Evolutionary conservation across 2,329 filamentous ascomycete species (phyloP), one percentile per base, ranked within the genome.

Genomic region (Sordariomycetes sp.): DNA sequence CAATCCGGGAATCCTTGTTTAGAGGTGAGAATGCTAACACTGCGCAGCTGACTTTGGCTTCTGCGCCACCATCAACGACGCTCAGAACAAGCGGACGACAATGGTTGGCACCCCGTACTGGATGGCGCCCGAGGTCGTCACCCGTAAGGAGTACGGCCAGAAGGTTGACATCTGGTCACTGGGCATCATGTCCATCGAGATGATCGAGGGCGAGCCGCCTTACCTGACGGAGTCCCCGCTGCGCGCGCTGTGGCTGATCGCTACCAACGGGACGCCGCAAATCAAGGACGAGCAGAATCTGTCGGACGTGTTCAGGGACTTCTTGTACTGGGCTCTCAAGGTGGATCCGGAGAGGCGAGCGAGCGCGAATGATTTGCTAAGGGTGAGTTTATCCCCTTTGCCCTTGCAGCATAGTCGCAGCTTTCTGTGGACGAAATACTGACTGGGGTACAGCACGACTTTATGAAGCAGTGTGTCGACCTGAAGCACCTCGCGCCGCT

Each of bases 71-170:
- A 96, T 97, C 72, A 97, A 96, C 67, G 92, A 97, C 66, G 87
- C 87, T 32, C 91, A 96, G 65, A 95, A 91, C 73, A 97, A 97
- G 78, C 87, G 94, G 60, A 97, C 91, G 4, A 99, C 94, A 15
- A 99, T 97, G 94, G 94, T 99, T 52, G 94, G 94, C 57, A 97
- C 94, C 8, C 94, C 94, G 1, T 99, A 99, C 72, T 99, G 94
- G 94, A 99, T 99, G 94, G 94, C 94, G 1, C 94, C 94, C 3
- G 94, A 99, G 72, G 92, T 99, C 24, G 94, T 99, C 32, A 97
- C 90, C 7, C 80, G 91, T 50, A 97, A 97, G 71, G 94, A 97
- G 72, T 99, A 99, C 71, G 94, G 94, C 62, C 87, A 92, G 61
- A 99, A 97, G 72, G 92, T 99, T 57, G 94, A 99, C 67, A 96